Percentiles rank a stretch among this genome's conserved stretches.
Conservation (phyloP, 805 yeast genomes). For the Metschnikowia chrysomelidarum region DNA sequence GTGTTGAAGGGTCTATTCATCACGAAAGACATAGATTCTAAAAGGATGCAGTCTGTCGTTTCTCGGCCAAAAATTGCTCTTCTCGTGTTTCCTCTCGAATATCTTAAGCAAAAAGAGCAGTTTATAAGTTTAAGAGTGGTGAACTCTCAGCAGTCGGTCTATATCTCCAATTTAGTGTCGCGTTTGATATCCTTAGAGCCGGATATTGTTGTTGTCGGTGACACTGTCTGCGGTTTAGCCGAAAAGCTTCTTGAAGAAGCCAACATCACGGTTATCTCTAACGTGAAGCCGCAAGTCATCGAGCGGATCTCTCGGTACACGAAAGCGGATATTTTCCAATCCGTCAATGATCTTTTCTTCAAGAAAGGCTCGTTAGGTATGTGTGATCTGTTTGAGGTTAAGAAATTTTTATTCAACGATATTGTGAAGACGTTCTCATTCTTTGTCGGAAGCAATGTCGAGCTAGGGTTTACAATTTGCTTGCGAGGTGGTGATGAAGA, state of each 20-base stretch:
- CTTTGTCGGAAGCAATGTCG: slow-evolving; percentile 71
- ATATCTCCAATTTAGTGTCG: slow-evolving; percentile 74
- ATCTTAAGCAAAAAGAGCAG: slow-evolving; percentile 70
- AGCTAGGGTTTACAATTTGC: slow-evolving; percentile 79
- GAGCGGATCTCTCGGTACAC: slow-evolving; percentile 76
- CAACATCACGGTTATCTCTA: slow-evolving; percentile 76
- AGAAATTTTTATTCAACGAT: slow-evolving; percentile 57
- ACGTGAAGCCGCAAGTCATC: slow-evolving; percentile 78
- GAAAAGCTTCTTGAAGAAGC: slow-evolving; percentile 66
- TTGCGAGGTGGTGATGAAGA: slow-evolving; percentile 77
- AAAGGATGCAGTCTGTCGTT: slow-evolving; percentile 67
- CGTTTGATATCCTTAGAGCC: slow-evolving; percentile 77
- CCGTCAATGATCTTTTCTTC: slow-evolving; percentile 80
- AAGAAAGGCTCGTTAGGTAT: slow-evolving; percentile 60
- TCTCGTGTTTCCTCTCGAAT: slow-evolving; percentile 87
- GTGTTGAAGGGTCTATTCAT: slow-evolving; percentile 78
- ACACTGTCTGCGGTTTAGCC: slow-evolving; percentile 81
- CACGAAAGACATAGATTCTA: slow-evolving; percentile 78
- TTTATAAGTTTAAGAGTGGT: slow-evolving; percentile 82
- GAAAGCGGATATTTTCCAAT: slow-evolving; percentile 78
- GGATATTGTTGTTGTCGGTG: slow-evolving; percentile 72
- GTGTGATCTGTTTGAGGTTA: slow-evolving; percentile 71
- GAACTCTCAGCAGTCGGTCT: slow-evolving; percentile 84
- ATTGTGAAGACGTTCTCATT: slow-evolving; percentile 70
- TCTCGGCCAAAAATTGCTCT: slow-evolving; percentile 73